Base-by-base conservation (phyloP, 768 basidiomycete genomes). In the Suillus placidus region DNA sequence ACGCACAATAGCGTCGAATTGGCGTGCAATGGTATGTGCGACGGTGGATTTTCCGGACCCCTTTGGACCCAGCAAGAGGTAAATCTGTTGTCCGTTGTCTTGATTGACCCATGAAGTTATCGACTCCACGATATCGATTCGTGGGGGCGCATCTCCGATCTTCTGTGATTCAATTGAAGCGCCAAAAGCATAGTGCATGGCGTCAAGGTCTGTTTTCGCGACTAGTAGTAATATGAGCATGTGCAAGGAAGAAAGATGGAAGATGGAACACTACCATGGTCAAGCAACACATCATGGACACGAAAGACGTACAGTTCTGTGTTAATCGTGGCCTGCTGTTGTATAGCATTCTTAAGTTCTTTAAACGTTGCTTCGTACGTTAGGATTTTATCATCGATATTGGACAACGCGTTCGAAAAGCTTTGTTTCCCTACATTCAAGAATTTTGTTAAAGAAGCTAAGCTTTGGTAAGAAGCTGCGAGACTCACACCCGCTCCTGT, bases 11-110 rank as follows among this genome's bases (percentile, higher is more conserved):
- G 65, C 64, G 13, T 75, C 70, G 34, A 76, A 76, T 13, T 68
- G 49, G 26, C 60, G 60, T 57, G 78, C 77, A 26, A 76, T 71
- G 8, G 73, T 69, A 55, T 76, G 72, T 4, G 77, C 78, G 26
- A 78, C 63, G 1, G 72, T 68, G 13, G 78, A 76, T 60, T 79
- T 78, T 16, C 77, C 77, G 1, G 74, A 78, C 23, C 71, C 74
- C 0, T 70, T 67, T 20, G 67, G 66, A 3, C 77, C 77, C 13
- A 69, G 66, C 18, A 78, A 74, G 9, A 76, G 64, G 55, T 66
- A 76, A 42, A 78, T 66, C 23, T 70, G 70, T 49, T 35, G 66
- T 62, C 54, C 60, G 42, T 63, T 69, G 61, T 45, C 63, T 8
- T 66, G 49, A 60, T 66, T 63, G 9, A 67, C 61, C 74, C 73